A percentile compares a stretch with the other conserved stretches of the same genome.
Conservation (phyloP, 2,329 filamentous ascomycete species). For the Fusarium sambucinum region DNA sequence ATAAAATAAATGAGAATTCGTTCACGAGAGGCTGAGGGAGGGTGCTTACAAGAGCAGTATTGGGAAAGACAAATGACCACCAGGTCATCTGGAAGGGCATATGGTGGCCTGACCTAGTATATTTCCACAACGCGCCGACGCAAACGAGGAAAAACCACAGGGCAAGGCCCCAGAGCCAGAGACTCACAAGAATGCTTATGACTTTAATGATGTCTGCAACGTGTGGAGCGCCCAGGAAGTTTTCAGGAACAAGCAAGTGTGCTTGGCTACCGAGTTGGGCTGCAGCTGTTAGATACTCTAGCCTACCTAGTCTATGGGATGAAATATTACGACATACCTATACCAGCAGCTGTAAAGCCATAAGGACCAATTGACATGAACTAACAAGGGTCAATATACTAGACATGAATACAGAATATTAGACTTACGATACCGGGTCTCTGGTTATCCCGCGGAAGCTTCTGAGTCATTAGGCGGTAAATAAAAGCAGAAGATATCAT, state of each 20-base stretch:
- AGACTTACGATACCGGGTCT: conserved; percentile 75
- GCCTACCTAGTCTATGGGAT: neutral
- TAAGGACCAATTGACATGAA: conserved; percentile 86
- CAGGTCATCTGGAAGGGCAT: conserved; percentile 87
- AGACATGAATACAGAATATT: too few relatives aligned
- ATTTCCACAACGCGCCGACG: conserved; percentile 79
- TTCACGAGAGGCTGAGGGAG: neutral
- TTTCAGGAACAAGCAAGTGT: conserved; percentile 57
- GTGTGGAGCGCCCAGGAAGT: conserved; percentile 58
- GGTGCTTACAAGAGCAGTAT: conserved; percentile 71
- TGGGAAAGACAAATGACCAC: conserved; percentile 86
- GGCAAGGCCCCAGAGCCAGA: conserved; percentile 88
- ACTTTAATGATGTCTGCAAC: conserved; percentile 60
- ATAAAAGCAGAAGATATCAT: conserved; percentile 89
- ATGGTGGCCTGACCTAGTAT: conserved; percentile 66
- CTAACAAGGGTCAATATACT: conserved; percentile 48
- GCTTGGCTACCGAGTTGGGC: conserved; percentile 61
- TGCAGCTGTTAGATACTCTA: conserved; percentile 28
- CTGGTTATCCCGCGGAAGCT: conserved; percentile 79
- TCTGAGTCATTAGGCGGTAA: conserved; percentile 89
- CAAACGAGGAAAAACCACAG: conserved; percentile 87
- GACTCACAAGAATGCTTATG: conserved; percentile 69
- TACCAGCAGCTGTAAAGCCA: conserved; percentile 66
- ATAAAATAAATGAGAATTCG: neutral
- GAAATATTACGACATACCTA: conserved; percentile 44